A percentile compares a stretch with the other conserved stretches of the same genome.
phyloP scores from a whole-genome alignment of 768 basidiomycete genomes.

The Suillus subaureus region DNA sequence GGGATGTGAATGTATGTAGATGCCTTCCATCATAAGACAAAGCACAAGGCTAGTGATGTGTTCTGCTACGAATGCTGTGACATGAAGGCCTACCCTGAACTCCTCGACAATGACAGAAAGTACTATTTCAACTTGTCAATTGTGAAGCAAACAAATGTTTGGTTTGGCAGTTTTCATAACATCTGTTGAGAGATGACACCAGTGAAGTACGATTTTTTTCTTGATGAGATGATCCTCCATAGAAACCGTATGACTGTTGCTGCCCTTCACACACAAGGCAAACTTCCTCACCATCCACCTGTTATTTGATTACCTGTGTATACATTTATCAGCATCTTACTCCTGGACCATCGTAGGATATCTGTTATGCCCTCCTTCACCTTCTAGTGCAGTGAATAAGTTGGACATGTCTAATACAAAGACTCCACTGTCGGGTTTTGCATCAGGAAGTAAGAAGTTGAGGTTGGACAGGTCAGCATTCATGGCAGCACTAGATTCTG shows the following conservation, averaged over 20 bases:
- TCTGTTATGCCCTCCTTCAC: slow-evolving; percentile 53
- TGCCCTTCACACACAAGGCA: too few species aligned
- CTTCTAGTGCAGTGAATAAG: slow-evolving; percentile 75
- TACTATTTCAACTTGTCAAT: slow-evolving; percentile 41
- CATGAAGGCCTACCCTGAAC: background rate
- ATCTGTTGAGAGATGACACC: slow-evolving; percentile 22
- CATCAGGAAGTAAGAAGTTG: slow-evolving; percentile 59
- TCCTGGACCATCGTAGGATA: too few species aligned
- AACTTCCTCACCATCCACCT: too few species aligned
- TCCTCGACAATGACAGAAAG: background rate
- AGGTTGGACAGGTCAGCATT: slow-evolving; percentile 55
- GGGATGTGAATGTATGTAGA: slow-evolving; percentile 34
- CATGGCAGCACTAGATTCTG: slow-evolving; percentile 33
- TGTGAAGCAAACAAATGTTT: slow-evolving; percentile 39
- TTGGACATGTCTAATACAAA: slow-evolving; percentile 75
- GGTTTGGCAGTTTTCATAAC: slow-evolving; percentile 38
- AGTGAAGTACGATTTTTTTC: slow-evolving; percentile 33
- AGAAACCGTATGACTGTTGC: slow-evolving; percentile 18
- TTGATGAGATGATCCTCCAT: slow-evolving; percentile 38
- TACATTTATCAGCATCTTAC: too few species aligned
- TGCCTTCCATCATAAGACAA: slow-evolving; percentile 39
- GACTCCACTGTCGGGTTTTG: slow-evolving; percentile 50
- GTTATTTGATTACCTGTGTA: too few species aligned
- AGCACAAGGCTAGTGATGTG: slow-evolving; percentile 8
- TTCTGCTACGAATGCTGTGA: slow-evolving; percentile 29